Base-by-base conservation (phyloP, 345 rosid species). In the Limnanthes douglasii region DNA sequence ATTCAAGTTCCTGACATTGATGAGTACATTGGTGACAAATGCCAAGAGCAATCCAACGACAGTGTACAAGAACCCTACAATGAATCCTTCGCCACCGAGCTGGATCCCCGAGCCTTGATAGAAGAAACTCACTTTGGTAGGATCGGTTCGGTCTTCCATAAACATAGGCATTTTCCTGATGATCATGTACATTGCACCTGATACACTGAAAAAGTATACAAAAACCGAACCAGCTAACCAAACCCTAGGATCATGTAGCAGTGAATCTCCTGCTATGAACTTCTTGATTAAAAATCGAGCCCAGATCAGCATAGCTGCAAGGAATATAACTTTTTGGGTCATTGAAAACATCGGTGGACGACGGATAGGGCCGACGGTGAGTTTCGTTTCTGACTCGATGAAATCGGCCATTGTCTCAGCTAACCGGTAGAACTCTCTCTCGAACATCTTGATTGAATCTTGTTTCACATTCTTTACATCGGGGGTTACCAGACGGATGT, bases 351-450 rank as follows among this genome's bases (percentile, higher is more conserved):
- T 8, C 12, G 95, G 83, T 0, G 95, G 97, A 0, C 80, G 79
- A 1, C 57, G 56, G 41, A 86, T 69, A 3, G 73, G 69, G 1
- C 43, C 46, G 1, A 73, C 76, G 11, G 58, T 16, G 31, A 86
- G 53, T 12, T 66, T 64, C 0, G 95, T 71, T 35, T 61, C 53
- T 2, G 69, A 60, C 33, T 73, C 57, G 31, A 86, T 33, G 49
- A 86, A 86, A 2, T 69, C 70, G 0, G 83, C 56, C 88, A 86
- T 75, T 0, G 95, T 62, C 23, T 86, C 86, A 0, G 93, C 86
- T 56, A 68, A 37, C 6, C 78, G 45, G 0, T 78, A 35, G 52
- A 64, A 44, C 37, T 71, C 85, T 2, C 54, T 48, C 29, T 54
- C 69, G 41, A 66, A 68, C 81, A 86, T 78, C 27, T 44, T 59